A percentile compares a stretch with the other conserved stretches of the same genome.
Evolutionary conservation across 371 early-diverging fungal genomes (phyloP).

Genomic region (Blakeslea trispora): DNA sequence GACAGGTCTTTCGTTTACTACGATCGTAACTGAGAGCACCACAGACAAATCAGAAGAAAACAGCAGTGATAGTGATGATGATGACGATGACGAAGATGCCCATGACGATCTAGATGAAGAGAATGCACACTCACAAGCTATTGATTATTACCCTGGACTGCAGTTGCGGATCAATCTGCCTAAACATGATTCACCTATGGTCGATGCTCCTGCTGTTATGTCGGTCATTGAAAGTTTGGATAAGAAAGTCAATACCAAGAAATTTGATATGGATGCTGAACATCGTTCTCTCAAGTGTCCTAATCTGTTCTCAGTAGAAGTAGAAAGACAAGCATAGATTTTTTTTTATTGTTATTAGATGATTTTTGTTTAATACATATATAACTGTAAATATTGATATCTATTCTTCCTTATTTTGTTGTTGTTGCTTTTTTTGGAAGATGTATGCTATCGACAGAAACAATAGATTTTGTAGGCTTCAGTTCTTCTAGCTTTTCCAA

Average conservation of each 20-base stretch:
- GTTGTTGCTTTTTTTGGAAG: neutral
- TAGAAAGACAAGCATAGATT: slow-evolving; percentile 12
- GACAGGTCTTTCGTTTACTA: slow-evolving; percentile 34
- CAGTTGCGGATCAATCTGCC: slow-evolving; percentile 22
- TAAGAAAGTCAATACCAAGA: slow-evolving; percentile 29
- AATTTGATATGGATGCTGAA: slow-evolving; percentile 33
- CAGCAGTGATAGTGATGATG: slow-evolving; percentile 10
- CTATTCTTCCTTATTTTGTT: neutral
- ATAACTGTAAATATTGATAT: neutral
- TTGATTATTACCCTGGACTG: slow-evolving; percentile 21
- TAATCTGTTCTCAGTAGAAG: slow-evolving; percentile 22
- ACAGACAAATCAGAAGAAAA: neutral
- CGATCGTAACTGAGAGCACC: neutral
- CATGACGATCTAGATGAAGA: neutral
- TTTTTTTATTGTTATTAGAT: neutral
- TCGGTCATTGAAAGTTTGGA: slow-evolving; percentile 35
- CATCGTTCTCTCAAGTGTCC: slow-evolving; percentile 26
- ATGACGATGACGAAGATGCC: slow-evolving; percentile 16
- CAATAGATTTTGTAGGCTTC: neutral
- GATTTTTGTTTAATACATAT: no score
- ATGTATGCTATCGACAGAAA: neutral
- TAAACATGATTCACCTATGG: slow-evolving; percentile 13
- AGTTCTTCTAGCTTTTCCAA: no score
- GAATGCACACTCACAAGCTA: neutral
- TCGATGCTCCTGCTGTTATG: slow-evolving; percentile 32